Evolutionary conservation across 2,329 filamentous ascomycete species (phyloP).

Genomic region (Cercospora zeina): DNA sequence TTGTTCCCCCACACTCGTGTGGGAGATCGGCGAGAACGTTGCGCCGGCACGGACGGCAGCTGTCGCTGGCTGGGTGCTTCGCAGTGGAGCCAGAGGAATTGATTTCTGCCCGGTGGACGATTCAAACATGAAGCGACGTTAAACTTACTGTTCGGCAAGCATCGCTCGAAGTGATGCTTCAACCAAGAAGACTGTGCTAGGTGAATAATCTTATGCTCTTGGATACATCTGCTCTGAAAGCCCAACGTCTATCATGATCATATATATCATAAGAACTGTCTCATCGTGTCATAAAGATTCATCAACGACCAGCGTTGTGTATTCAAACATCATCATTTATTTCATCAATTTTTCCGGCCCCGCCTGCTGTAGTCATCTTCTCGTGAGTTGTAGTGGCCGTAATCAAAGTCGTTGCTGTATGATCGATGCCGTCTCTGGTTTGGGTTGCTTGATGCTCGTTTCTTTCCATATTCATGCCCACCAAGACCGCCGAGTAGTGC

Average conservation of each 20-base stretch:
- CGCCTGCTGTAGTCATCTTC: constrained; percentile 20
- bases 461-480: constrained; percentile 45
- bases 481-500: constrained; percentile 47
- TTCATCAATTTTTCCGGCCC: constrained; percentile 28
- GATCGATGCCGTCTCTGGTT: constrained; percentile 20
- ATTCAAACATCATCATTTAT: background rate
- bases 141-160: background rate
- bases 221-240: background rate
- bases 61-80: background rate
- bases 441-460: constrained; percentile 31
- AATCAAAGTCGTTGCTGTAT: constrained; percentile 26
- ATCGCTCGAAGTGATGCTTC: background rate
- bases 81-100: background rate
- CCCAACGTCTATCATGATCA: background rate
- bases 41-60: background rate
- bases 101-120: background rate
- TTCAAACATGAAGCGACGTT: background rate
- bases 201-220: background rate
- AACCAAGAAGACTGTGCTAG: background rate
- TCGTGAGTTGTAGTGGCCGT: constrained; percentile 18
- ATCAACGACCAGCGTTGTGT: constrained; percentile 23
- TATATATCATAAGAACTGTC: constrained; percentile 3
- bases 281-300: background rate
- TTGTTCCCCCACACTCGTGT: background rate
- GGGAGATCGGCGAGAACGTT: background rate